Conservation (phyloP, 768 basidiomycete genomes). For the Amanita pseudoporphyria region DNA sequence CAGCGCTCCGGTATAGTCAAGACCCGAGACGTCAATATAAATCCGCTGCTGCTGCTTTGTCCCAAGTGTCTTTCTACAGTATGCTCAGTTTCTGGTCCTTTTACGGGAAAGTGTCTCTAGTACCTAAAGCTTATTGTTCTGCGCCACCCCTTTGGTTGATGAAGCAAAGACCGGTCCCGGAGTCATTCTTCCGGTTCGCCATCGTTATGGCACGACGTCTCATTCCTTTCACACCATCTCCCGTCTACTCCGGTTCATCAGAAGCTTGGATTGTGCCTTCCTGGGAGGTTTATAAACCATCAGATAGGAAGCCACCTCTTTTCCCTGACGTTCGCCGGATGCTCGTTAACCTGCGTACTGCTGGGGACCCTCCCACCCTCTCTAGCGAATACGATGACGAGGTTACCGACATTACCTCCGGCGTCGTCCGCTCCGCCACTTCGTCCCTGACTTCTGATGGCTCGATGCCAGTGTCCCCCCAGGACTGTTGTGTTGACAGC, state of each 20-base stretch:
- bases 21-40: not conserved
- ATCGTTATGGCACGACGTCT: not conserved
- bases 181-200: not conserved
- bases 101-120: not conserved
- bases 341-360: not conserved
- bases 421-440: not conserved
- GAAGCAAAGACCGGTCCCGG: not conserved
- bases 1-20: not conserved
- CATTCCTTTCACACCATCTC: slow-evolving; percentile 1
- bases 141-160: not conserved
- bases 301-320: not conserved
- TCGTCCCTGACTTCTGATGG: not conserved
- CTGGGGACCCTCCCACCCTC: not conserved
- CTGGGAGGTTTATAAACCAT: not conserved
- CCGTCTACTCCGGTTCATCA: not conserved
- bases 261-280: slow-evolving; percentile 4
- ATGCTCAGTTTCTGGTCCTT: not conserved
- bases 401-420: not conserved
- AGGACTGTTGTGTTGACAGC: not conserved
- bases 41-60: not conserved
- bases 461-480: not conserved
- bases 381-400: not conserved
- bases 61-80: not conserved
- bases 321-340: slow-evolving; percentile 3
- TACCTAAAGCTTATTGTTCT: not conserved